Percentiles rank a stretch among this genome's conserved stretches.
Evolutionary conservation across 2,329 filamentous ascomycete species (phyloP).

Genomic region (Aspergillus versicolor): DNA sequence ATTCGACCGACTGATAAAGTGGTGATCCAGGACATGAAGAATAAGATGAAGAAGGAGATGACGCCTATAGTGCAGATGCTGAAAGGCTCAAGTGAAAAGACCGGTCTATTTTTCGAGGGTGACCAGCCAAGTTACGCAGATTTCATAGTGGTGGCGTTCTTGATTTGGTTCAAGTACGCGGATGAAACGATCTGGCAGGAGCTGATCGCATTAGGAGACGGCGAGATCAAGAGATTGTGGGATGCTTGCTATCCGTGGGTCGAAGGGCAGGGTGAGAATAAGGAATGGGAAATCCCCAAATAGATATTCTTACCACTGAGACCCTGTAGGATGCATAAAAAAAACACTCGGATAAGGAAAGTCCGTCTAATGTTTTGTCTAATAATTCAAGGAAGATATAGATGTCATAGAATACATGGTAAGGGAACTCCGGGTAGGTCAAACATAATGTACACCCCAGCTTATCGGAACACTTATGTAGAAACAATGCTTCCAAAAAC

Average conservation of each 20-base stretch:
- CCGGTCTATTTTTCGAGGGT: conserved; percentile 36
- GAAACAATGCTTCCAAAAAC: conserved; percentile 4
- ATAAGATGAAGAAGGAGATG: conserved; percentile 21
- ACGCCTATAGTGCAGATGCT: conserved; percentile 26
- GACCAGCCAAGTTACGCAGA: conserved; percentile 33
- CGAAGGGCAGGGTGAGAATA: conserved; percentile 34
- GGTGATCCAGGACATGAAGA: conserved; percentile 19
- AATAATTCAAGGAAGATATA: conserved; percentile 24
- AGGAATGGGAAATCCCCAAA: conserved; percentile 29
- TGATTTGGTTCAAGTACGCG: conserved; percentile 28
- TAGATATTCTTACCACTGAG: background rate
- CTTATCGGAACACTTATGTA: conserved; percentile 6
- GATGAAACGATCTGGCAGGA: conserved; percentile 24
- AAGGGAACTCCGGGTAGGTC: conserved; percentile 11
- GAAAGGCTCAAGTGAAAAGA: conserved; percentile 28
- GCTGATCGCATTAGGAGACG: conserved; percentile 26
- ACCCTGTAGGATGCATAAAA: background rate
- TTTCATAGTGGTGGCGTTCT: conserved; percentile 22
- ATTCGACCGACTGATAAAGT: conserved; percentile 25
- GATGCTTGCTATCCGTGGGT: conserved; percentile 32
- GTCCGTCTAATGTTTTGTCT: conserved; percentile 15
- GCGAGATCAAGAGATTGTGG: conserved; percentile 29
- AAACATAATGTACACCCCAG: conserved; percentile 18
- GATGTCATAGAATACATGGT: conserved; percentile 34
- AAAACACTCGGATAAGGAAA: background rate